Percentiles rank a stretch among this genome's conserved stretches.
Evolutionary conservation across 164 flowering plant genomes (phyloP).

Genomic region (Vitis labrusca): DNA sequence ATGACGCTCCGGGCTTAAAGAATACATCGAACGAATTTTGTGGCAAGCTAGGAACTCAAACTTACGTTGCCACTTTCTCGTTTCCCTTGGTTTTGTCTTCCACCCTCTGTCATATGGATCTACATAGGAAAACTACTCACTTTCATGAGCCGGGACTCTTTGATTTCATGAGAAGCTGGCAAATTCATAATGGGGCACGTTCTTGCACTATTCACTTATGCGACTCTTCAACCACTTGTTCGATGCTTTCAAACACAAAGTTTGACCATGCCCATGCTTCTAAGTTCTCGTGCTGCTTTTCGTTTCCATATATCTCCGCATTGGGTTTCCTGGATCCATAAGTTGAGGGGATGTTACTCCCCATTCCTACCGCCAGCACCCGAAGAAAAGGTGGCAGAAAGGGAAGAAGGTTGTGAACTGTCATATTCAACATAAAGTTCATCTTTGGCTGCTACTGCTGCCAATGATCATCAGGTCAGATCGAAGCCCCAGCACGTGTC

Average conservation of each 20-base stretch:
- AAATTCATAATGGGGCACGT: conserved; percentile 38
- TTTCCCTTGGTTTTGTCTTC: conserved; percentile 39
- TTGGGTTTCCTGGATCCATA: conserved; percentile 23
- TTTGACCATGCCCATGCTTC: no score
- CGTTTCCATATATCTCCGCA: conserved; percentile 43
- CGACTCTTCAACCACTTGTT: no score
- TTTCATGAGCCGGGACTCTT: conserved; percentile 52
- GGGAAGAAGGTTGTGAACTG: no score
- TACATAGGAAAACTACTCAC: conserved; percentile 40
- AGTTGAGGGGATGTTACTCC: no score
- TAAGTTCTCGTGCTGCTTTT: conserved; percentile 12
- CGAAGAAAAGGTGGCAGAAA: no score
- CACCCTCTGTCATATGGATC: conserved; percentile 47
- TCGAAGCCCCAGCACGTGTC: no score
- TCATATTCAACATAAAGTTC: no score
- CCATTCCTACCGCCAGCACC: not conserved
- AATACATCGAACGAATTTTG: no score
- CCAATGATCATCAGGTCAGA: no score
- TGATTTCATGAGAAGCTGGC: conserved; percentile 52
- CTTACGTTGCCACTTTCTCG: conserved; percentile 37
- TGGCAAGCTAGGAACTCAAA: conserved; percentile 36
- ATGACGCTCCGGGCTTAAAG: no score
- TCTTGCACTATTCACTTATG: conserved; percentile 7
- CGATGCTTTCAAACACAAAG: no score
- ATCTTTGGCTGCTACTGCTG: no score